A percentile compares a stretch with the other conserved stretches of the same genome.
phyloP scores from a whole-genome alignment of 1,139 yeast species.

The Taiozyma sp. region DNA sequence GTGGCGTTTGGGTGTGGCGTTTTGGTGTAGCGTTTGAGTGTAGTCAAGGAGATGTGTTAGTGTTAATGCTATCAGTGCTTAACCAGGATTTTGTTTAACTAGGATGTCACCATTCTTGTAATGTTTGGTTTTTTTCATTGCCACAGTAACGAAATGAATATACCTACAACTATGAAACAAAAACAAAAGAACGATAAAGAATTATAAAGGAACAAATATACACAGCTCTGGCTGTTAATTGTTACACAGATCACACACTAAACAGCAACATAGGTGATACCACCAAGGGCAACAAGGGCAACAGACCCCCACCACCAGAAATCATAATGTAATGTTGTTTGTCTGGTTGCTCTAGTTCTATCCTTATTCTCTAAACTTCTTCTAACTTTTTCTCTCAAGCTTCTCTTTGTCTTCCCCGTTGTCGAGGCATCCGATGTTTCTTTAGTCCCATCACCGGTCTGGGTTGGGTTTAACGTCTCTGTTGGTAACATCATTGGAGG shows the following conservation, averaged over 20 bases:
- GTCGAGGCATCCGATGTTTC: too few species aligned
- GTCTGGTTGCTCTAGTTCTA: conserved; percentile 67
- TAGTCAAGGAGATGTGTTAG: background rate
- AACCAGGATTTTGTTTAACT: too few species aligned
- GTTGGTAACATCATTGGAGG: conserved; percentile 98
- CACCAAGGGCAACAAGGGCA: conserved; percentile 19
- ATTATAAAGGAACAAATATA: too few species aligned
- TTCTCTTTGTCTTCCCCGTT: conserved; percentile 23
- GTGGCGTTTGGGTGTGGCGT: too few species aligned
- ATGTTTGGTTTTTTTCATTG: too few species aligned
- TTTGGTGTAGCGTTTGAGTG: too few species aligned
- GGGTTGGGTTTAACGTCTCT: conserved; percentile 80
- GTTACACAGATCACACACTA: background rate
- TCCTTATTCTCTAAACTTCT: conserved; percentile 76
- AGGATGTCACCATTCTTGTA: too few species aligned
- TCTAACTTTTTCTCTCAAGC: conserved; percentile 45
- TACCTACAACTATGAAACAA: too few species aligned
- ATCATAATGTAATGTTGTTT: conserved; percentile 40
- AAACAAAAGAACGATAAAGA: too few species aligned
- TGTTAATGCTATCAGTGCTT: too few species aligned
- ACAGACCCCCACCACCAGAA: conserved; percentile 38
- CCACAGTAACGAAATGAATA: too few species aligned
- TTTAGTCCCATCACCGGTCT: conserved; percentile 34
- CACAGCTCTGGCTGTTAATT: too few species aligned
- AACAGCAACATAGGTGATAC: conserved; percentile 10